Evolutionary conservation across 768 basidiomycete species (phyloP).

Genomic region (Boletus reticuloceps): DNA sequence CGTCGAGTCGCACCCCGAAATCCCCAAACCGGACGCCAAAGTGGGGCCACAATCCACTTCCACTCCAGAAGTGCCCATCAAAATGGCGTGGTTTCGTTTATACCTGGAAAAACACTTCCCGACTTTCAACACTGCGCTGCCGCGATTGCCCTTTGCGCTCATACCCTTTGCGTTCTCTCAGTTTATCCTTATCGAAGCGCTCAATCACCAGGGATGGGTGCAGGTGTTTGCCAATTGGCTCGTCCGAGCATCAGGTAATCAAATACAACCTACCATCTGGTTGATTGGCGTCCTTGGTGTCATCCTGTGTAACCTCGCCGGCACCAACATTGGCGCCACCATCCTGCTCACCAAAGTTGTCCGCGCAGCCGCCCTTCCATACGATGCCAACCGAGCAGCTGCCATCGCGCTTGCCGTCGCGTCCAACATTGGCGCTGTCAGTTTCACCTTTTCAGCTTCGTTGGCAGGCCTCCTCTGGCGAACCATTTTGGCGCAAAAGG

Average conservation of each 20-base stretch:
- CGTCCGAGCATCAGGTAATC: conserved; percentile 38
- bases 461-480: conserved; percentile 89
- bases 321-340: conserved; percentile 90
- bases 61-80: neutral
- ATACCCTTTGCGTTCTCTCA: conserved; percentile 95
- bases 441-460: conserved; percentile 84
- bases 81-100: neutral
- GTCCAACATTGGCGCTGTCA: conserved; percentile 89
- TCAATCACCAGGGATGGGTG: conserved; percentile 86
- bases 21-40: neutral
- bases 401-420: conserved; percentile 79
- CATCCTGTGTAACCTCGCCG: conserved; percentile 75
- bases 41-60: neutral
- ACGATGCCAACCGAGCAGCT: conserved; percentile 47
- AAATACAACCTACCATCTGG: conserved; percentile 56
- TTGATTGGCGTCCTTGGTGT: conserved; percentile 71
- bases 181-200: conserved; percentile 89
- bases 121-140: conserved; percentile 64
- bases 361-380: conserved; percentile 40
- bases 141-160: conserved; percentile 75
- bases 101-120: conserved; percentile 50
- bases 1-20: neutral
- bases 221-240: conserved; percentile 75
- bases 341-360: conserved; percentile 85
- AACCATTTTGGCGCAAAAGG: conserved; percentile 70